phyloP scores from a whole-genome alignment of 2,329 filamentous ascomycete genomes.

The Coniochaeta hoffmannii region DNA sequence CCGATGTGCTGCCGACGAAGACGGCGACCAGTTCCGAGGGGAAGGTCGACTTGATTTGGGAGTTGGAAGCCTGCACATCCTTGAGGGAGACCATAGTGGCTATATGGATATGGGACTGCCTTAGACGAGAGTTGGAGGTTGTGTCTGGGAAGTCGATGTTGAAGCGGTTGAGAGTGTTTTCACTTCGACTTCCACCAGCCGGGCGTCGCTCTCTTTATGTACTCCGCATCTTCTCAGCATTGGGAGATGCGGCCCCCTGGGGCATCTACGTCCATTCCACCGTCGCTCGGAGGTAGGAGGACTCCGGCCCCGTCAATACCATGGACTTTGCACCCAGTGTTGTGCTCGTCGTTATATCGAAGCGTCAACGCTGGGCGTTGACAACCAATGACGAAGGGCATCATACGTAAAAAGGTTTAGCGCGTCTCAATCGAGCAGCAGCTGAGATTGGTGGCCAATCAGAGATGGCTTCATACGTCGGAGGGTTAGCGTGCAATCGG shows the following conservation, averaged over 20 bases:
- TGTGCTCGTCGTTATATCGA: no score
- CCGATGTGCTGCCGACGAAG: slow-evolving; percentile 43
- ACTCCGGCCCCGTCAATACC: neutral
- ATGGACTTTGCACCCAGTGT: neutral
- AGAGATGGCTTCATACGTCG: neutral
- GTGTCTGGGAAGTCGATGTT: neutral
- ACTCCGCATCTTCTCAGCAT: neutral
- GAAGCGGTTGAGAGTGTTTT: neutral
- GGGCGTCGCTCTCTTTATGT: neutral
- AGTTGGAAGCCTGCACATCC: slow-evolving; percentile 25
- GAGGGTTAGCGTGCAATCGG: neutral
- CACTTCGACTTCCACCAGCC: neutral
- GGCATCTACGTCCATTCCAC: no score
- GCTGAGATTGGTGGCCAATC: neutral
- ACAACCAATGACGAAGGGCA: neutral
- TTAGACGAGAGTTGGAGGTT: neutral
- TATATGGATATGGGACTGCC: neutral
- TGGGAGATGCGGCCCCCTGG: neutral
- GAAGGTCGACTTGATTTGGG: slow-evolving; percentile 20
- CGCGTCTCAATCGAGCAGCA: neutral
- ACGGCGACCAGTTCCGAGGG: slow-evolving; percentile 35
- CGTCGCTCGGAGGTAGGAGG: neutral
- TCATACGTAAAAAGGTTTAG: neutral
- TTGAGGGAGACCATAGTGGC: slow-evolving; percentile 25
- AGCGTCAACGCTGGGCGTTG: no score